phyloP scores from a whole-genome alignment of 306 rosid species.

The Spatholobus suberectus region DNA sequence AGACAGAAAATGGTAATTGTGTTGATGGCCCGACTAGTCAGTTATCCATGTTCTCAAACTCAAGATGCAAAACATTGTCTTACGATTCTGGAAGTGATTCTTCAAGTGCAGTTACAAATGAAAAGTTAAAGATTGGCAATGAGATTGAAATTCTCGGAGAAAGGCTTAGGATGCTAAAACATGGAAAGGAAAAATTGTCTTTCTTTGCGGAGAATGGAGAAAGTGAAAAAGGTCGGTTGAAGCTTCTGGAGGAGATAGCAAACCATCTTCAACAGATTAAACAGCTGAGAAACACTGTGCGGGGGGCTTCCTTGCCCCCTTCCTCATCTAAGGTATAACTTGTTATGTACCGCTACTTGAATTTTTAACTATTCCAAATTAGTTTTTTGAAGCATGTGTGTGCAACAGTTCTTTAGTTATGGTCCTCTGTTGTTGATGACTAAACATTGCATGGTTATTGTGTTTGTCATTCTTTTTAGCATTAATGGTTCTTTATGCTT shows the following conservation, averaged over 20 bases:
- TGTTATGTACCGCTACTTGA: background rate
- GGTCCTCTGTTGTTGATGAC: slow-evolving; percentile 26
- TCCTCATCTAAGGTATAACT: slow-evolving; percentile 59
- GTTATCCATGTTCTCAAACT: background rate
- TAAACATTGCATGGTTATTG: slow-evolving; percentile 3
- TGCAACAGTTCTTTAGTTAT: slow-evolving; percentile 32
- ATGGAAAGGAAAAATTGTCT: slow-evolving; percentile 48
- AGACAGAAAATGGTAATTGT: slow-evolving; percentile 1
- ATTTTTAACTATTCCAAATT: background rate
- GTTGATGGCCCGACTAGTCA: slow-evolving; percentile 5
- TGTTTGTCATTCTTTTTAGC: slow-evolving; percentile 25
- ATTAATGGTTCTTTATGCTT: slow-evolving; percentile 32
- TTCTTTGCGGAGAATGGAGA: slow-evolving; percentile 46
- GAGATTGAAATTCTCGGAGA: slow-evolving; percentile 56
- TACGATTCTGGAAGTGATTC: slow-evolving; percentile 44
- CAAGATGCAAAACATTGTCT: slow-evolving; percentile 35
- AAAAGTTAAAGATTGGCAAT: slow-evolving; percentile 51
- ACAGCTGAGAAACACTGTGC: slow-evolving; percentile 44
- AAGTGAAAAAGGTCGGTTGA: slow-evolving; percentile 46
- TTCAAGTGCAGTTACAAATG: slow-evolving; percentile 42
- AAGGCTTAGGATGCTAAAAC: slow-evolving; percentile 51
- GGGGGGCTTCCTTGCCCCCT: slow-evolving; percentile 52
- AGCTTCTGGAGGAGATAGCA: slow-evolving; percentile 55
- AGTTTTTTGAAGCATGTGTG: slow-evolving; percentile 23
- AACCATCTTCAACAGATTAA: slow-evolving; percentile 44